Evolutionary conservation across 1,284 basidiomycete genomes (phyloP).

Genomic region (Austropuccinia psidii): DNA sequence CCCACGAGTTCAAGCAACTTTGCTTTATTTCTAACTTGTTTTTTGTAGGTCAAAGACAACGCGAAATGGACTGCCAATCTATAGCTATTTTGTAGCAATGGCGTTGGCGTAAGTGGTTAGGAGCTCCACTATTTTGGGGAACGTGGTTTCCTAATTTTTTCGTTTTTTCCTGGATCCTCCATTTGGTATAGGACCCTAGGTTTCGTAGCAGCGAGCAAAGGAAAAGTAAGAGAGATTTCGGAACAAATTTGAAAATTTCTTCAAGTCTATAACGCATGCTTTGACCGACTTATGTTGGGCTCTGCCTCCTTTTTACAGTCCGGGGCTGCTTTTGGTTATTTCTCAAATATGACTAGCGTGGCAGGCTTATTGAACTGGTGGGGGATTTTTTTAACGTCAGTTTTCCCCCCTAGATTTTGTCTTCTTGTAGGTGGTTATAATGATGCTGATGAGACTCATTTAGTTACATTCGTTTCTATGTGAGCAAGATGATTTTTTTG

Average conservation of each 20-base stretch:
- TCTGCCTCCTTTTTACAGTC: too few species aligned
- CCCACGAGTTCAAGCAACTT: too few species aligned
- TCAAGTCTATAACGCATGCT: too few species aligned
- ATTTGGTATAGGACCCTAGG: conserved; percentile 59
- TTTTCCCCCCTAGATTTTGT: conserved; percentile 53
- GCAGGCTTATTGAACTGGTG: conserved; percentile 71
- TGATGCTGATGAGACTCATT: too few species aligned
- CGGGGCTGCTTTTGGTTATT: conserved; percentile 27
- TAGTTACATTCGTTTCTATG: conserved; percentile 36
- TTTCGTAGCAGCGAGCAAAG: conserved; percentile 42
- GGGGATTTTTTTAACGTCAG: conserved; percentile 68
- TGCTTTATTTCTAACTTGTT: too few species aligned
- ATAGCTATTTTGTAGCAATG: conserved; percentile 31
- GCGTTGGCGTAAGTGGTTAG: conserved; percentile 33
- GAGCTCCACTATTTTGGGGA: too few species aligned
- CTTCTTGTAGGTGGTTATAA: not conserved
- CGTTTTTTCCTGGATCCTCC: not conserved
- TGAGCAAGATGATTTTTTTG: not conserved
- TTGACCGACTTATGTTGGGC: too few species aligned
- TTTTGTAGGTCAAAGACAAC: conserved; percentile 26
- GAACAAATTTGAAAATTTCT: conserved; percentile 59
- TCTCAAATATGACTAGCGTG: conserved; percentile 42
- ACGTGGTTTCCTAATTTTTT: too few species aligned
- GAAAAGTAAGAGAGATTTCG: conserved; percentile 63
- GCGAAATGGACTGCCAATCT: conserved; percentile 20